Percentiles rank a stretch among this genome's conserved stretches.
phyloP scores from a whole-genome alignment of 768 basidiomycete genomes.

The Sporobolomyces pararoseus region DNA sequence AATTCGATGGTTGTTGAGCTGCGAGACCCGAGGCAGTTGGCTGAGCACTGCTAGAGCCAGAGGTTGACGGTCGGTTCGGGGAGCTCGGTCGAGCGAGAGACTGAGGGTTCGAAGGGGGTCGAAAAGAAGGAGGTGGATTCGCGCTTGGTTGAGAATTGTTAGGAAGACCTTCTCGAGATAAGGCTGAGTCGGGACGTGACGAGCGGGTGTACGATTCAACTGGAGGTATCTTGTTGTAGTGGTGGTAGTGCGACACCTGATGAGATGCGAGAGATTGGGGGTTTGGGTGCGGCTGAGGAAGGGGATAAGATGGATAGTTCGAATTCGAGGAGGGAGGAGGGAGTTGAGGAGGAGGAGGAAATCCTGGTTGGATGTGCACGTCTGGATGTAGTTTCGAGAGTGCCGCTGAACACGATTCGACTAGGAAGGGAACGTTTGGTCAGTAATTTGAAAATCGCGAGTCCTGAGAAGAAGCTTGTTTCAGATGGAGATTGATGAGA shows the following conservation, averaged over 20 bases:
- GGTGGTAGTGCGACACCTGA: not conserved
- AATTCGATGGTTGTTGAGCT: not conserved
- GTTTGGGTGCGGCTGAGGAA: not conserved
- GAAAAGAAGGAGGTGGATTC: not conserved
- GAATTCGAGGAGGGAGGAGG: not conserved
- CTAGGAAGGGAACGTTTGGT: not conserved
- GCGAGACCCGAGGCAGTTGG: not conserved
- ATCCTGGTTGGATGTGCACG: too few relatives aligned
- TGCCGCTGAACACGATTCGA: conserved; percentile 21
- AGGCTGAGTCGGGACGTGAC: conserved; percentile 18
- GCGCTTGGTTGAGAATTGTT: not conserved
- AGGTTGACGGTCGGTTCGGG: not conserved
- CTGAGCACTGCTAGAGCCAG: not conserved
- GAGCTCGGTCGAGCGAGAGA: not conserved
- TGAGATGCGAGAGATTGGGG: not conserved
- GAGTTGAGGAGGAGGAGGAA: too few relatives aligned
- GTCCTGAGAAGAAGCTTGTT: too few relatives aligned
- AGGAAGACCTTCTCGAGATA: not conserved
- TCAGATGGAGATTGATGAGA: not conserved
- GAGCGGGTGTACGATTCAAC: conserved; percentile 31
- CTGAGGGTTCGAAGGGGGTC: not conserved
- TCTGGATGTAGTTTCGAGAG: conserved; percentile 17
- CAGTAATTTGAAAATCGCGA: too few relatives aligned
- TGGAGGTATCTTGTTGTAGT: conserved; percentile 29
- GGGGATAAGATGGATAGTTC: not conserved